These are phyloP conservation scores for Teratosphaeria zuluensis DNA, from an alignment of 2,329 filamentous ascomycete species.

Conservation along the genomic window DNA sequence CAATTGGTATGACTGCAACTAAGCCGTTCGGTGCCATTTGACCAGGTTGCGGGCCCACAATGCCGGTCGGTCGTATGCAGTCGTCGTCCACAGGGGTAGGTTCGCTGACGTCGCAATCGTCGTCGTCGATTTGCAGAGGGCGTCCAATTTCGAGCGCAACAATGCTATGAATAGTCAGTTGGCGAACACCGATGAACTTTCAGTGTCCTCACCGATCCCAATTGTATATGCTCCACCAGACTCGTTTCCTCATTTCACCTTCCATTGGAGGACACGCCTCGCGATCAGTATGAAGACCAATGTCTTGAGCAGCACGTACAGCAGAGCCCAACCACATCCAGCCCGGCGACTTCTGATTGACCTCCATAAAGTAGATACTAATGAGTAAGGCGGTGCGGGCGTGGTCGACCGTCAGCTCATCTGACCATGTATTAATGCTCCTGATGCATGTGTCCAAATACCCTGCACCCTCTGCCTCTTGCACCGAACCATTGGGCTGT, in stretches of 20 bases:
- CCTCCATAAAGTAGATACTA: constrained; percentile 72
- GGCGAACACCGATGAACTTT: background rate
- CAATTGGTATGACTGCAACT: constrained; percentile 70
- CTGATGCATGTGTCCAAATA: constrained; percentile 63
- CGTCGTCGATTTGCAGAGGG: constrained; percentile 73
- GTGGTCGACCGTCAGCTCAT: constrained; percentile 66
- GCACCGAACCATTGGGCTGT: constrained; percentile 44
- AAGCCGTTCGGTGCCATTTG: constrained; percentile 57
- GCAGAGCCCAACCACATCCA: constrained; percentile 79
- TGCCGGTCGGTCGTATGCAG: constrained; percentile 50
- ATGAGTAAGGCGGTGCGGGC: constrained; percentile 63
- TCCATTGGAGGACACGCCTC: constrained; percentile 67
- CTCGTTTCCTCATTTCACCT: constrained; percentile 71
- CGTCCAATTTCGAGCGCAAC: constrained; percentile 71
- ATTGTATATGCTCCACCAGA: constrained; percentile 92
- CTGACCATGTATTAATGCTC: constrained; percentile 71
- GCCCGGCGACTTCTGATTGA: constrained; percentile 74
- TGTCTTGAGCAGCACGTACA: constrained; percentile 70
- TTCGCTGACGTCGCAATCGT: constrained; percentile 75
- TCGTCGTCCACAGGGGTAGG: constrained; percentile 76
- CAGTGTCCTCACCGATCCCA: constrained; percentile 58
- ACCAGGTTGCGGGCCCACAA: constrained; percentile 29
- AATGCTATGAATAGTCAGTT: constrained; percentile 40
- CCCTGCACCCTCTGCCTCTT: constrained; percentile 47
- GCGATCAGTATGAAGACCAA: constrained; percentile 69